Base-by-base conservation (phyloP, 2,329 filamentous ascomycete genomes). In the Microcera coccophila region DNA sequence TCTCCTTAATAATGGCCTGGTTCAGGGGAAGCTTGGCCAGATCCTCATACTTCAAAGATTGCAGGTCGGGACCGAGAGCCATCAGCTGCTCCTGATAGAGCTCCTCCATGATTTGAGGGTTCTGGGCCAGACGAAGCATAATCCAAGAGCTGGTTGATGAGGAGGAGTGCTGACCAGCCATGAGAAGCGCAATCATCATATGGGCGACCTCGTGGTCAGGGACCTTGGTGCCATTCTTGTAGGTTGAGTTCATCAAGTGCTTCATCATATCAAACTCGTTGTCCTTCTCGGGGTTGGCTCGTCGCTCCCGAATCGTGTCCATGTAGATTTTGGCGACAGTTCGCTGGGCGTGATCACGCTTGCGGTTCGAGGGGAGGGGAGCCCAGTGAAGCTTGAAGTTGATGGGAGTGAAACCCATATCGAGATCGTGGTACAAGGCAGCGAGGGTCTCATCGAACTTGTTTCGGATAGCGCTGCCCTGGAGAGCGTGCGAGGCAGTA, bases 161-260 rank as follows among this genome's bases (percentile, higher is more conserved):
- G 2, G 87, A 91, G 2, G 86, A 91, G 71, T 95, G 89, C 64
- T 95, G 89, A 42, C 89, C 89, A 45, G 87, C 89, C 88, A 95
- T 94, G 49, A 95, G 80, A 17, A 95, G 77, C 5, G 88, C 88
- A 66, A 95, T 95, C 87, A 95, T 91, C 79, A 95, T 91, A 69
- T 93, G 85, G 17, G 89, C 88, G 45, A 94, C 79, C 66, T 95
- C 88, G 58, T 85, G 76, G 61, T 95, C 89, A 14, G 89, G 85
- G n/a, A 94, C 76, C 5, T 74, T 74, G 29, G 73, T 81, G 54
- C 88, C 89, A 55, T 91, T 80, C 73, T 94, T 95, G 78, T 95
- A 95, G 18, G 73, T 76, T 57, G 83, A 88, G 55, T 81, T 81
- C 88, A 94, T 93, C 52, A 95, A 71, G 60, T 93, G 89, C 81